Evolutionary conservation across 1,284 basidiomycete species (phyloP).

Genomic region (Microbotryum scabiosae): DNA sequence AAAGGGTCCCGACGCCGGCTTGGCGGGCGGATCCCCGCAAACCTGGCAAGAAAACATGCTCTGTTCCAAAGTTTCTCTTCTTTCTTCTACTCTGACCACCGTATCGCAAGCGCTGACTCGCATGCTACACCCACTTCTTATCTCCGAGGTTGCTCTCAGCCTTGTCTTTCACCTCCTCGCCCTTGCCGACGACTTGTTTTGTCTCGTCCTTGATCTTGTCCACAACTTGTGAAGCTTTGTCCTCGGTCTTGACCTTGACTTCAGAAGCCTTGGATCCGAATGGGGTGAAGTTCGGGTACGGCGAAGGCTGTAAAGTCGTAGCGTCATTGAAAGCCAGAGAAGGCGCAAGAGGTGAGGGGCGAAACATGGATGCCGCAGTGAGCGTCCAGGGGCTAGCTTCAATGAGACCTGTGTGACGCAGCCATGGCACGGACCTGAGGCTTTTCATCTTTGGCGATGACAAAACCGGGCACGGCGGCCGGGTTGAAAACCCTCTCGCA

Average conservation of each 20-base stretch:
- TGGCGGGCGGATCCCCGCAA: too few relatives aligned
- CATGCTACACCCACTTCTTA: constrained; percentile 21
- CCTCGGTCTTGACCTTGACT: constrained; percentile 3
- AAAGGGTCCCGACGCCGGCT: too few relatives aligned
- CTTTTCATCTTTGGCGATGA: constrained; percentile 10
- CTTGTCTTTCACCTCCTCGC: constrained; percentile 14
- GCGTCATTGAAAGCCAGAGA: too few relatives aligned
- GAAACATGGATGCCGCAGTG: neutral
- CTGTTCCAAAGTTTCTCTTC: too few relatives aligned
- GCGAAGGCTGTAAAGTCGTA: neutral
- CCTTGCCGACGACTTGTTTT: constrained; percentile 9
- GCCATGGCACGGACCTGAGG: constrained; percentile 10
- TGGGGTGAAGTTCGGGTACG: neutral
- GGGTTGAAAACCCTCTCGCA: constrained; percentile 35
- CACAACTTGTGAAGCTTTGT: constrained; percentile 10
- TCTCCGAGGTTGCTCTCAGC: constrained; percentile 14
- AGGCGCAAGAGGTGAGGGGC: neutral
- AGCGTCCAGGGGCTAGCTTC: neutral
- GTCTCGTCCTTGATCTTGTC: constrained; percentile 8
- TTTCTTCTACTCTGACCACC: too few relatives aligned
- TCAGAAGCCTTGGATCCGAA: neutral
- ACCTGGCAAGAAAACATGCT: too few relatives aligned
- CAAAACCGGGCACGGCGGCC: constrained; percentile 32
- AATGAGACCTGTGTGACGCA: neutral
- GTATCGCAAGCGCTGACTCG: neutral